phyloP scores from a whole-genome alignment of 176 grass and related monocot species.

The Pontederia paniculata region DNA sequence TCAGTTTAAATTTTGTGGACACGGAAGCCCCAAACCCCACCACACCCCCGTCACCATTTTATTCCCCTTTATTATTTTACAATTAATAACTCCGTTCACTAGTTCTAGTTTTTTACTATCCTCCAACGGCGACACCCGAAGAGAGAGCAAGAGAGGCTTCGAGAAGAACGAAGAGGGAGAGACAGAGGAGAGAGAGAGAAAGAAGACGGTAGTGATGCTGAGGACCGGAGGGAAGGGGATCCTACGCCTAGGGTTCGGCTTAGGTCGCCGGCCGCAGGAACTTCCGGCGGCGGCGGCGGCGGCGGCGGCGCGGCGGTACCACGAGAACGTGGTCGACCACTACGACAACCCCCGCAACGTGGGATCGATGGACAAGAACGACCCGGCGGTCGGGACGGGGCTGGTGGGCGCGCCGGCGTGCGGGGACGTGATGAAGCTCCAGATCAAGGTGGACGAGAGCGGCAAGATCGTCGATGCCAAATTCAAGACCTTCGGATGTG shows the following conservation, averaged over 20 bases:
- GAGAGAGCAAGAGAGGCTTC: too few species aligned
- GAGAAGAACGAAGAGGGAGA: too few species aligned
- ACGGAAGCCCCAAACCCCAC: too few species aligned
- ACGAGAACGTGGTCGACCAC: slow-evolving; percentile 99
- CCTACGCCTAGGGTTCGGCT: not conserved
- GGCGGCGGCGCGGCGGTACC: slow-evolving; percentile 41
- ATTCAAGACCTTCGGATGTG: slow-evolving; percentile 99
- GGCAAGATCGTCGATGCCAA: slow-evolving; percentile 95
- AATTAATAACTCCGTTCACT: too few species aligned
- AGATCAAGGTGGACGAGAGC: slow-evolving; percentile 83
- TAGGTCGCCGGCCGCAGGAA: not conserved
- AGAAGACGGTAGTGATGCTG: not conserved
- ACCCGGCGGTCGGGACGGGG: slow-evolving; percentile 81
- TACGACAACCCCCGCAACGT: slow-evolving; percentile 96
- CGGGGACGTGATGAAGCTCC: slow-evolving; percentile 99
- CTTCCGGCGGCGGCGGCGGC: too few species aligned
- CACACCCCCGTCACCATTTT: too few species aligned
- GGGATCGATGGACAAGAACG: slow-evolving; percentile 85
- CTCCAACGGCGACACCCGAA: too few species aligned
- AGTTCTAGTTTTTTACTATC: too few species aligned
- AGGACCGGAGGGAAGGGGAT: not conserved
- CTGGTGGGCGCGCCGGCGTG: slow-evolving; percentile 92
- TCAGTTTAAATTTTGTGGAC: too few species aligned
- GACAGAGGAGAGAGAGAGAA: not conserved
- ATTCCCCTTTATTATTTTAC: too few species aligned